Conservation (phyloP, 2,329 filamentous ascomycete genomes). For the Hypomyces rosellus region DNA sequence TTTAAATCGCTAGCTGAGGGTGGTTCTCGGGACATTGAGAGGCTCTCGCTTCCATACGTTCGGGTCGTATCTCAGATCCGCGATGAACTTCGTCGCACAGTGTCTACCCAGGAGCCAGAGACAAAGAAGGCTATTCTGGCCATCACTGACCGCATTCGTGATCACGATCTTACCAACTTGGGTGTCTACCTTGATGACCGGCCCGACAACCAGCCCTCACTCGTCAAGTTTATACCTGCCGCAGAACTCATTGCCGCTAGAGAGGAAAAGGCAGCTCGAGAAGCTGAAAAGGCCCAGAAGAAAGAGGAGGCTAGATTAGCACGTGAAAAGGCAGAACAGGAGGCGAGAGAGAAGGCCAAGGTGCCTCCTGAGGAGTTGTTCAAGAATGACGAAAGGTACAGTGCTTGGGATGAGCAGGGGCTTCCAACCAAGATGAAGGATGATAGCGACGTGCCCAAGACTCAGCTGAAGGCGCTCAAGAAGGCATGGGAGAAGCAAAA, state of each 20-base stretch:
- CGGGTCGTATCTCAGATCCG: slow-evolving; percentile 51
- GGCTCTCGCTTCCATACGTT: slow-evolving; percentile 49
- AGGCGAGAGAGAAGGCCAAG: slow-evolving; percentile 54
- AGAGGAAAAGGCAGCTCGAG: slow-evolving; percentile 53
- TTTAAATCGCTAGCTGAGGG: slow-evolving; percentile 38
- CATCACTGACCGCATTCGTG: slow-evolving; percentile 74
- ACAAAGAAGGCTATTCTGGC: slow-evolving; percentile 66
- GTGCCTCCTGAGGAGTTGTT: slow-evolving; percentile 51
- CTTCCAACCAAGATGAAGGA: slow-evolving; percentile 71
- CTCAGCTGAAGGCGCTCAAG: slow-evolving; percentile 69
- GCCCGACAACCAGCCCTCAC: slow-evolving; percentile 56
- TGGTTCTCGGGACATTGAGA: slow-evolving; percentile 46
- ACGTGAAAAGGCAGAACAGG: slow-evolving; percentile 43
- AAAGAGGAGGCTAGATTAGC: slow-evolving; percentile 50
- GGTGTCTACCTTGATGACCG: slow-evolving; percentile 87
- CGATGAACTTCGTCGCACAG: slow-evolving; percentile 55
- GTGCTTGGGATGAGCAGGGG: slow-evolving; percentile 76
- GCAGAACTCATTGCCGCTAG: slow-evolving; percentile 51
- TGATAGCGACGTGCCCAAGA: slow-evolving; percentile 76
- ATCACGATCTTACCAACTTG: slow-evolving; percentile 72
- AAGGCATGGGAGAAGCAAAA: slow-evolving; percentile 92
- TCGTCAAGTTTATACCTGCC: slow-evolving; percentile 62
- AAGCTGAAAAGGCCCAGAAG: slow-evolving; percentile 52
- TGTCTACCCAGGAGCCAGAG: slow-evolving; percentile 37
- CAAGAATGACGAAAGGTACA: slow-evolving; percentile 53